phyloP scores from a whole-genome alignment of 495 filamentous ascomycete species.

The Glutinoglossum americanum region DNA sequence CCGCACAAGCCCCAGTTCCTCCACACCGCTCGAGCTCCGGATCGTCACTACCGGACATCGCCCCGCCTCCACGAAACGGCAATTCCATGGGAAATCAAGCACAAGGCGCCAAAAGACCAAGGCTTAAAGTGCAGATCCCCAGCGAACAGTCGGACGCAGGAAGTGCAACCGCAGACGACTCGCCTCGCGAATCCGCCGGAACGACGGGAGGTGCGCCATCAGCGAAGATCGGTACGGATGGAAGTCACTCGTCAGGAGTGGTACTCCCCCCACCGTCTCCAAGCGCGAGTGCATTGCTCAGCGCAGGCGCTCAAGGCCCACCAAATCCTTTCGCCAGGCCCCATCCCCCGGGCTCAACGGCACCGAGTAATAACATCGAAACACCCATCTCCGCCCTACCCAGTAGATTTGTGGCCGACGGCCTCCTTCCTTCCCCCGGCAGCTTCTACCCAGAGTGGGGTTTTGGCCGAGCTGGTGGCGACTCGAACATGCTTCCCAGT shows the following conservation, averaged over 20 bases:
- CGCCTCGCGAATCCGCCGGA: constrained; percentile 48
- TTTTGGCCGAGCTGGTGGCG: constrained; percentile 36
- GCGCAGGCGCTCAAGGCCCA: constrained; percentile 78
- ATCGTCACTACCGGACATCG: constrained; percentile 19
- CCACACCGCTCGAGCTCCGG: constrained; percentile 13
- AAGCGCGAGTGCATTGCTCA: constrained; percentile 61
- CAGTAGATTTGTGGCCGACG: constrained; percentile 68
- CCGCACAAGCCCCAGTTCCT: constrained; percentile 24
- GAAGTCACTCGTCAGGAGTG: constrained; percentile 37
- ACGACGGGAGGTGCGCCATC: constrained; percentile 30
- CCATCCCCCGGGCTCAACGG: constrained; percentile 15
- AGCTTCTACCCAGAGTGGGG: constrained; percentile 89
- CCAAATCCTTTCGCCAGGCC: constrained; percentile 91
- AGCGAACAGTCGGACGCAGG: constrained; percentile 64
- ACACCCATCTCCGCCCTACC: constrained; percentile 96
- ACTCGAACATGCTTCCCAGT: constrained; percentile 69
- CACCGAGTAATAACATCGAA: constrained; percentile 46
- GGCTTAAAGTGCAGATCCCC: constrained; percentile 84
- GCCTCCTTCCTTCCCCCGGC: constrained; percentile 67
- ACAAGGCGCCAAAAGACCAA: constrained; percentile 42
- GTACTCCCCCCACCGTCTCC: constrained; percentile 89
- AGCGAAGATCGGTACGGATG: constrained; percentile 29
- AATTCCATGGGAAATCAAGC: background rate
- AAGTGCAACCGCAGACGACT: constrained; percentile 53
- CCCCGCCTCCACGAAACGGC: constrained; percentile 11